A percentile compares a stretch with the other conserved stretches of the same genome.
Evolutionary conservation across 1,139 yeast species (phyloP).

Genomic region (Meyerozyma carpophila): DNA sequence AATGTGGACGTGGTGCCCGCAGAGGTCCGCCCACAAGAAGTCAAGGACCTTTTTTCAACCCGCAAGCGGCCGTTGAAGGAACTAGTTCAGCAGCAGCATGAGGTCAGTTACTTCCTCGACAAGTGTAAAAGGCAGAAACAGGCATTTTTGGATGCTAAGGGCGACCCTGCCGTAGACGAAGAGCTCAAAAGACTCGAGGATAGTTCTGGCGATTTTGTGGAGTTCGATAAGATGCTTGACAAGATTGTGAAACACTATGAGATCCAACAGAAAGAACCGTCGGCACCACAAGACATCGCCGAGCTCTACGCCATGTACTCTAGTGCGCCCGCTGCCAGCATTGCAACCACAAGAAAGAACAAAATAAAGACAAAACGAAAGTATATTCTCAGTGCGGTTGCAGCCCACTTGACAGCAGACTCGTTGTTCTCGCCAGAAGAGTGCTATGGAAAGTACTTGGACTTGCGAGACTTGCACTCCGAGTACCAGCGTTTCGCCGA

Average conservation of each 20-base stretch:
- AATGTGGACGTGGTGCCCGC: conserved; percentile 21
- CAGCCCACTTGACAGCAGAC: conserved; percentile 44
- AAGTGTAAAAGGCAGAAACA: conserved; percentile 38
- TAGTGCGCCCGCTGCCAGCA: conserved; percentile 16
- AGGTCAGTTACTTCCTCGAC: conserved; percentile 48
- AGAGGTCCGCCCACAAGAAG: conserved; percentile 4
- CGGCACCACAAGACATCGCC: conserved; percentile 25
- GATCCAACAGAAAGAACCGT: conserved; percentile 5
- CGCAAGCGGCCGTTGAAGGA: conserved; percentile 37
- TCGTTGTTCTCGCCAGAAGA: conserved; percentile 55
- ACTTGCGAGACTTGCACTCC: conserved; percentile 47
- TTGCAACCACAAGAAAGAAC: conserved; percentile 16
- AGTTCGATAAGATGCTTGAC: conserved; percentile 39
- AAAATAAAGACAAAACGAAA: conserved; percentile 22
- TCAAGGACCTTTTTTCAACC: conserved; percentile 4
- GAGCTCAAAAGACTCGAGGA: conserved; percentile 25
- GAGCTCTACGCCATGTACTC: conserved; percentile 34
- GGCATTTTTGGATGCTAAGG: conserved; percentile 16
- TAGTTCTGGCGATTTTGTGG: conserved; percentile 22
- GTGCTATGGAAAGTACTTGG: conserved; percentile 58
- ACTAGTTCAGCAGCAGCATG: conserved; percentile 62
- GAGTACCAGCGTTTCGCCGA: conserved; percentile 43
- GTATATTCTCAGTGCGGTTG: conserved; percentile 43
- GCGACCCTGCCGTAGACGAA: conserved; percentile 11
- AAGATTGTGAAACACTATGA: conserved; percentile 26